Conservation (phyloP, 2,329 filamentous ascomycete genomes). For the Malbranchea zuffiana region DNA sequence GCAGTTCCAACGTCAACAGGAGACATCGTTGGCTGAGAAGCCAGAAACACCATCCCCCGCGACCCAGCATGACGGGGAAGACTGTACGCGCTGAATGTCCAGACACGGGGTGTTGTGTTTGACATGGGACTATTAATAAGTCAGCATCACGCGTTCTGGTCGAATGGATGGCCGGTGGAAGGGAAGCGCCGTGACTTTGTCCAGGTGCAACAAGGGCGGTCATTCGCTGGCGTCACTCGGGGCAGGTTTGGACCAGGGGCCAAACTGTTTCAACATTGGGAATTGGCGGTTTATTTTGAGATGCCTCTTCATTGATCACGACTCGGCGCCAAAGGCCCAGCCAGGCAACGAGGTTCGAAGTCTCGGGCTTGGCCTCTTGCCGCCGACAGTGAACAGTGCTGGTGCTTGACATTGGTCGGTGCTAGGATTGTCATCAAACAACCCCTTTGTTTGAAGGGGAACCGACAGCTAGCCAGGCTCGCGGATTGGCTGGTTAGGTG, state of each 20-base stretch:
- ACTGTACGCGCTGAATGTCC: neutral
- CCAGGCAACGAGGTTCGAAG: too few relatives aligned
- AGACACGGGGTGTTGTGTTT: neutral
- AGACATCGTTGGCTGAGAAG: neutral
- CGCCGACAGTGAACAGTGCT: too few relatives aligned
- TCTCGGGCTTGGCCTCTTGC: too few relatives aligned
- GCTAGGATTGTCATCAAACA: too few relatives aligned
- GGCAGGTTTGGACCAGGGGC: conserved; percentile 3
- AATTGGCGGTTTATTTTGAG: neutral
- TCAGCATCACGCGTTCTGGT: conserved; percentile 5
- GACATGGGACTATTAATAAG: neutral
- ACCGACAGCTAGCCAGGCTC: too few relatives aligned
- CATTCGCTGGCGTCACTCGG: conserved; percentile 5
- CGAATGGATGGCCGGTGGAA: neutral
- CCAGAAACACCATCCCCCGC: neutral
- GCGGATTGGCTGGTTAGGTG: too few relatives aligned
- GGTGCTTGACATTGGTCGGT: too few relatives aligned
- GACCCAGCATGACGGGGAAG: conserved; percentile 4
- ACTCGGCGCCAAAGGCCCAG: too few relatives aligned
- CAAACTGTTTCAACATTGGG: conserved; percentile 1
- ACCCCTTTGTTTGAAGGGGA: too few relatives aligned
- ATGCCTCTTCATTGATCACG: neutral
- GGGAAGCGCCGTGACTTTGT: conserved; percentile 2
- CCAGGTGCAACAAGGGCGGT: neutral
- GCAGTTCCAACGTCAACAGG: neutral